Evolutionary conservation across 805 yeast species (phyloP).

Genomic region (Naumovozyma castellii): DNA sequence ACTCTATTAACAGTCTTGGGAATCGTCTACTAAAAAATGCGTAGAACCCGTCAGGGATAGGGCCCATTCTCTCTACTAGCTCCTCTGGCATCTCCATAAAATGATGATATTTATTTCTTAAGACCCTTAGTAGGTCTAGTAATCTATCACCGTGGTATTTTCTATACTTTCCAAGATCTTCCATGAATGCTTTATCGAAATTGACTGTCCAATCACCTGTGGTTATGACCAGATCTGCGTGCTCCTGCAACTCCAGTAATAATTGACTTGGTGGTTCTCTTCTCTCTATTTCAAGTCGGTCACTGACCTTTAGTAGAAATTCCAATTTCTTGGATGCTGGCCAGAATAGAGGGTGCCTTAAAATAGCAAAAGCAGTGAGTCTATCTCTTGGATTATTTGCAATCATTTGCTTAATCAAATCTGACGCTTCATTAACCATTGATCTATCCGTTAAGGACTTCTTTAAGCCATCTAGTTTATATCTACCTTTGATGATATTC

Average conservation of each 20-base stretch:
- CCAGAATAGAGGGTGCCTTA: slow-evolving; percentile 92
- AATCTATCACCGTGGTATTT: slow-evolving; percentile 72
- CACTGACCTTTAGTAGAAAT: slow-evolving; percentile 79
- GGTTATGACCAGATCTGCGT: slow-evolving; percentile 42
- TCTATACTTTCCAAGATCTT: slow-evolving; percentile 82
- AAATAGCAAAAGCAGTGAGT: slow-evolving; percentile 58
- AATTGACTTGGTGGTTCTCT: slow-evolving; percentile 69
- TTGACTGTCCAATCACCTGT: slow-evolving; percentile 67
- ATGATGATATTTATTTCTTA: slow-evolving; percentile 91
- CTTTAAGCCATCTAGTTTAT: slow-evolving; percentile 37
- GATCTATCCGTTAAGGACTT: slow-evolving; percentile 18
- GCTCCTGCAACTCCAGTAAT: slow-evolving; percentile 44
- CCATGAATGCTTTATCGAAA: slow-evolving; percentile 65
- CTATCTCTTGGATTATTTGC: slow-evolving; percentile 53
- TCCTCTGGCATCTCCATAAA: slow-evolving; percentile 75
- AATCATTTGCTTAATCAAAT: slow-evolving; percentile 69
- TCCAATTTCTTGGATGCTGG: slow-evolving; percentile 59
- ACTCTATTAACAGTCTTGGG: slow-evolving; percentile 69
- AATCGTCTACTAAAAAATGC: slow-evolving; percentile 63
- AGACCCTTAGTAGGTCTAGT: slow-evolving; percentile 79
- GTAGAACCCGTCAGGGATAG: slow-evolving; percentile 79
- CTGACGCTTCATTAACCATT: slow-evolving; percentile 50
- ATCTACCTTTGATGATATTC: slow-evolving; percentile 66
- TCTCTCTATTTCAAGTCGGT: slow-evolving; percentile 76
- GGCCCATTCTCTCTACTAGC: slow-evolving; percentile 57